Evolutionary conservation across 2,329 filamentous ascomycete species (phyloP).

Genomic region (Rhytidhysteron rufulum): DNA sequence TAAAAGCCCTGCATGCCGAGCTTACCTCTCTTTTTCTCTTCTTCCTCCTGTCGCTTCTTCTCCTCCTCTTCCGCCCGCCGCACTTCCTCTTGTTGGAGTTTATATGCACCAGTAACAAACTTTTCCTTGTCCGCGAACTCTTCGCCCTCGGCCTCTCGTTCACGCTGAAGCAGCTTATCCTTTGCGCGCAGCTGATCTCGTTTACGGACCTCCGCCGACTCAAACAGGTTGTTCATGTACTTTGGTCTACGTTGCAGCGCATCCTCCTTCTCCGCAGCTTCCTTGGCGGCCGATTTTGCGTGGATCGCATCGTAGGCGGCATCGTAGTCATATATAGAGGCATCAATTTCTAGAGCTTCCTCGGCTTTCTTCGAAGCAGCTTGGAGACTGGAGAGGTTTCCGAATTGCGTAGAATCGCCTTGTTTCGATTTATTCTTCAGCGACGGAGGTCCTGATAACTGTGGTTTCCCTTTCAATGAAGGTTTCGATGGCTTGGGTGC

Average conservation of each 20-base stretch:
- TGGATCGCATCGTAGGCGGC: constrained; percentile 75
- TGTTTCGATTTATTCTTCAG: constrained; percentile 36
- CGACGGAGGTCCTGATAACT: constrained; percentile 26
- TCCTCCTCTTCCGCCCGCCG: constrained; percentile 68
- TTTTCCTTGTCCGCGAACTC: constrained; percentile 79
- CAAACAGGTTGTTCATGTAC: constrained; percentile 72
- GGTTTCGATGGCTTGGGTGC: constrained; percentile 17
- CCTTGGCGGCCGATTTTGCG: constrained; percentile 51
- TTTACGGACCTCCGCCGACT: constrained; percentile 71
- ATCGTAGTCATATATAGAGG: constrained; percentile 83
- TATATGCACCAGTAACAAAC: constrained; percentile 82
- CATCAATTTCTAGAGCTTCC: constrained; percentile 63
- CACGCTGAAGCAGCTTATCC: constrained; percentile 74
- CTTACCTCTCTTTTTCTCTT: constrained; percentile 61
- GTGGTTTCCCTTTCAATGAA: constrained; percentile 31
- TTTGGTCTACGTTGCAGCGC: constrained; percentile 64
- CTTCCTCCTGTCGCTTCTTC: constrained; percentile 59
- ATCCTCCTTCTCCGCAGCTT: constrained; percentile 50
- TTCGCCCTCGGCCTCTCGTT: constrained; percentile 76
- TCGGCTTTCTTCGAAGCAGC: constrained; percentile 61
- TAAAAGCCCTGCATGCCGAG: constrained; percentile 79
- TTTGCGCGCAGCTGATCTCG: constrained; percentile 74
- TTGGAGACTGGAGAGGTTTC: constrained; percentile 64
- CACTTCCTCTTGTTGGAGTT: constrained; percentile 75
- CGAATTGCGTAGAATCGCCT: constrained; percentile 43